Base-by-base conservation (phyloP, 140 eudicot genomes). In the Cichorium intybus region DNA sequence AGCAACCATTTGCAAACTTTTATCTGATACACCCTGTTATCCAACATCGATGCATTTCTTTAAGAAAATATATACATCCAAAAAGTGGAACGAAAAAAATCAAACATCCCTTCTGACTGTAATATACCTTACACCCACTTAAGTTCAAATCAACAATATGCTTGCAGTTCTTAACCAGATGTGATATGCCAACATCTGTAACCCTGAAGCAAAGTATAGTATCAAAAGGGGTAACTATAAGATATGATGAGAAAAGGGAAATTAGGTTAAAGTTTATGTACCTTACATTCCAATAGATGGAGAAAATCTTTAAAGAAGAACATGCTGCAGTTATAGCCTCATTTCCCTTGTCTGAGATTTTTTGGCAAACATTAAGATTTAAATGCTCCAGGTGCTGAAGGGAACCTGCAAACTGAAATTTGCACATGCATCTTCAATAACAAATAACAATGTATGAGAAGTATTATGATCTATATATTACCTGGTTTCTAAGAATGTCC, bases 211-310 rank as follows among this genome's bases (percentile, higher is more conserved):
- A 70, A 20, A 57, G 39, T 24, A 29, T 31, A 54, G 62, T 15
- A 81, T 16, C 61, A 23, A 49, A 48, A 60, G 41, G 65, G 6
- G 60, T 50, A 50, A 24, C 4, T 50, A 66, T 58, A 9, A 23
- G 23, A 33, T 10, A 20, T n/a, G 55, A 31, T 46, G 55, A 37
- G 7, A 43, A 56, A 46, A 50, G 35, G 16, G 22, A 73, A 31
- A 63, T 37, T 22, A 35, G 12, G 24, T 39, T 56, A 34, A 50
- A 39, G 51, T 35, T 46, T 20, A 67, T 34, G 65, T 85, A 93
- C 99, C 99, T 93, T 55, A 93, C 89, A 66, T 93, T 93, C 99
- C 99, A 93, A 57, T 93, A 93, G 65, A 93, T 85, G 47, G 99
- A 93, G 78, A 93, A 85, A 54, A 66, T 77, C 69, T 74, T 85